Base-by-base conservation (phyloP, 1,139 yeast species). In the Debaryomycetaceae sp. region DNA sequence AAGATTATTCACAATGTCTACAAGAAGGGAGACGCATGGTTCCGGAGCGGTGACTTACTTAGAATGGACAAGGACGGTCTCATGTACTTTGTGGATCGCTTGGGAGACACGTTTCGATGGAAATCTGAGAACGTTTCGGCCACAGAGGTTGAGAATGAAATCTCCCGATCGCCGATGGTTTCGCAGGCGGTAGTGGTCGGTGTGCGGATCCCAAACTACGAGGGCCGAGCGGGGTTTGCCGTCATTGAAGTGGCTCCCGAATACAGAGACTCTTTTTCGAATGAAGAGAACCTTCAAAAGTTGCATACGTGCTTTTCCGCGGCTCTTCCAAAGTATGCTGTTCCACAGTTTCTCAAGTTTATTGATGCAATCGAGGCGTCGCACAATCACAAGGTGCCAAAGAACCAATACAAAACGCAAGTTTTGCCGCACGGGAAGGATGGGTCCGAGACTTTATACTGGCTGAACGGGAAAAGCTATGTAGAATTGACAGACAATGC, bases 81-180 rank as follows among this genome's bases (percentile, higher is more conserved):
- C 41, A 62, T 81, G 45, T 85, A 80, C 54, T 90, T 90, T 53
- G 86, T 85, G 28, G 98, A 87, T 57, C 64, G 98, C 46, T 60
- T 87, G 48, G 98, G 98, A 23, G 98, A 90, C 49, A 87, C 97
- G 0, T 90, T 81, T 62, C 70, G 98, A 42, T 90, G 97, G 97
- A 87, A 86, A 56, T 81, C 94, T 3, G 98, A 90, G 57, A 87
- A 90, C 55, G 96, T 90, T 22, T 77, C 92, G 20, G 86, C 97
- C 7, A 77, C 87, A 26, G 96, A 90, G 55, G 96, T 90, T 25
- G 97, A 87, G 51, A 82, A 79, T 49, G 73, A 68, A 41, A 50
- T 71, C 25, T 58, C 67, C 55, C 81, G 80, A n/a, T 62, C 69
- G 16, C 47, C 56, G 35, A 55, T 58, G 7, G 58, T 85, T 34